These are phyloP conservation scores for Penicillium silybi DNA, from an alignment of 495 filamentous ascomycete genomes.

Conservation along the genomic window DNA sequence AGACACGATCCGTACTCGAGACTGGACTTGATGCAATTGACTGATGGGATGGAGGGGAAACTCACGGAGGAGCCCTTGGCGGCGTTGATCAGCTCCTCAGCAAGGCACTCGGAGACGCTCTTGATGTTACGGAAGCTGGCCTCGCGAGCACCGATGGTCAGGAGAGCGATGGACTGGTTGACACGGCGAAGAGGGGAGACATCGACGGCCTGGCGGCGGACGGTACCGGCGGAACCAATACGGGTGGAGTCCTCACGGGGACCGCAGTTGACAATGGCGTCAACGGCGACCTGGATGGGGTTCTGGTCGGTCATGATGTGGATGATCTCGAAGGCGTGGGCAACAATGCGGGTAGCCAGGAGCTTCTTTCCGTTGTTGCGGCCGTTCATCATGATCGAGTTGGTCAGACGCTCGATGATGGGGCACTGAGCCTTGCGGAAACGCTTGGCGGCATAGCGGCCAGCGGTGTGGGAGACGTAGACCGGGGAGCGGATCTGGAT, in stretches of 20 bases:
- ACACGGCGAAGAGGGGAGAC: conserved; percentile 98
- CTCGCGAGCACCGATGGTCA: conserved; percentile 96
- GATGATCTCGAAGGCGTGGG: conserved; percentile 98
- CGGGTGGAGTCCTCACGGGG: conserved; percentile 99
- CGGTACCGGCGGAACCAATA: conserved; percentile 98
- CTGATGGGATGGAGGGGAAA: neutral
- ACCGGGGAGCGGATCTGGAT: conserved; percentile 98
- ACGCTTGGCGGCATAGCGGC: conserved; percentile 97
- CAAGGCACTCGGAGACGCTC: conserved; percentile 92
- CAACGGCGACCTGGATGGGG: conserved; percentile 98
- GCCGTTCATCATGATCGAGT: conserved; percentile 99
- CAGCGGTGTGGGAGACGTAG: conserved; percentile 97
- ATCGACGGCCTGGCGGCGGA: conserved; percentile 99
- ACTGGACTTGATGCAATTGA: neutral
- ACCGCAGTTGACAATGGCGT: conserved; percentile 99
- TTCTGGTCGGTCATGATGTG: conserved; percentile 99
- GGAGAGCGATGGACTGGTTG: conserved; percentile 92
- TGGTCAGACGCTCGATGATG: conserved; percentile 99
- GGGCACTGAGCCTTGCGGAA: conserved; percentile 99
- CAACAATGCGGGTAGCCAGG: conserved; percentile 98
- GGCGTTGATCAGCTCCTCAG: conserved; percentile 99
- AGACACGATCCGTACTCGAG: neutral
- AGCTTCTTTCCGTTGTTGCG: conserved; percentile 99
- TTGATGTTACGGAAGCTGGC: conserved; percentile 99
- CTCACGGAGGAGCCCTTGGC: conserved; percentile 86